phyloP scores from a whole-genome alignment of 2,329 filamentous ascomycete genomes.

The Verticillium tricorpus region DNA sequence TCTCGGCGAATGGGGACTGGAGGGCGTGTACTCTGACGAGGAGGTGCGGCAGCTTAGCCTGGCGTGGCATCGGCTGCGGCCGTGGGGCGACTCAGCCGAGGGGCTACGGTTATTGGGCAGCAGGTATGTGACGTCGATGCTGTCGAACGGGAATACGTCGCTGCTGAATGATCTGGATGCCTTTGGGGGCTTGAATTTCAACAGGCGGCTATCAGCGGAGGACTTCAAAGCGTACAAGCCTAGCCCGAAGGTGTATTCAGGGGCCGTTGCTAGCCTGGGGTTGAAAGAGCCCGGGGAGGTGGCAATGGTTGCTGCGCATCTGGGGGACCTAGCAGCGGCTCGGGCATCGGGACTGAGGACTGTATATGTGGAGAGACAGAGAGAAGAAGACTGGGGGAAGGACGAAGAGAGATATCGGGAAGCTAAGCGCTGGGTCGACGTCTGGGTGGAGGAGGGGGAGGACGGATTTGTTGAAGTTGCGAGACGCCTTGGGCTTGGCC shows the following conservation, averaged over 20 bases:
- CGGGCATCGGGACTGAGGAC: conserved; percentile 61
- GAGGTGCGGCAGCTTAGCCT: conserved; percentile 62
- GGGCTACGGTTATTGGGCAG: conserved; percentile 53
- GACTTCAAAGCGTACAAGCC: conserved; percentile 75
- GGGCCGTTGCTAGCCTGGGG: conserved; percentile 57
- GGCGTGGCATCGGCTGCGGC: conserved; percentile 67
- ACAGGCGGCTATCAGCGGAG: conserved; percentile 59
- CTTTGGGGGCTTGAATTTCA: conserved; percentile 58
- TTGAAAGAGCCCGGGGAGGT: conserved; percentile 53
- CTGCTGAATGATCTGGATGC: conserved; percentile 62
- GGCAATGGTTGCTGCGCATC: conserved; percentile 73
- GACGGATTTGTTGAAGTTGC: conserved; percentile 26
- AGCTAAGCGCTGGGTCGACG: conserved; percentile 38
- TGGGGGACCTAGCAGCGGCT: conserved; percentile 64
- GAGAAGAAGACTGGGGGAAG: conserved; percentile 58
- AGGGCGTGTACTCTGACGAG: conserved; percentile 59
- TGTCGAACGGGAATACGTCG: conserved; percentile 69
- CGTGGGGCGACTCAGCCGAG: conserved; percentile 60
- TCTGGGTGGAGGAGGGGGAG: conserved; percentile 30
- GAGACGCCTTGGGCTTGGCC: neutral
- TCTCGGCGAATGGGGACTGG: conserved; percentile 50
- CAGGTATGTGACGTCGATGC: conserved; percentile 55
- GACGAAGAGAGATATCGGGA: conserved; percentile 47
- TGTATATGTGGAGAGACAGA: conserved; percentile 65
- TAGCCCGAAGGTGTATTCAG: conserved; percentile 60